phyloP scores from a whole-genome alignment of 805 yeast species.

The Candida xyloterini region DNA sequence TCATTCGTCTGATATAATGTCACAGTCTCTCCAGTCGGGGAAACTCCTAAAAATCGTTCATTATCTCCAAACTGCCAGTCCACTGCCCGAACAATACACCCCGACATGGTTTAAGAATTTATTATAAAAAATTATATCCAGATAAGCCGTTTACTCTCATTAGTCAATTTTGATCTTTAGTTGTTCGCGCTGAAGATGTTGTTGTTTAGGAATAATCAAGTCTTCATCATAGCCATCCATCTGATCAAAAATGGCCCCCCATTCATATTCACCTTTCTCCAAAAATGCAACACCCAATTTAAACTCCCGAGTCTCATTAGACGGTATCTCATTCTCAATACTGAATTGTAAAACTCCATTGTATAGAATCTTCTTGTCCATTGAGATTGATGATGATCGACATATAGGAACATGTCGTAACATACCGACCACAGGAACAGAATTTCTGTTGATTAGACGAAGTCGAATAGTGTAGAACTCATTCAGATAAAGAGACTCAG shows the following conservation, averaged over 20 bases:
- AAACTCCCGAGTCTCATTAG: conserved; percentile 41
- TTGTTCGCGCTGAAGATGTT: conserved; percentile 39
- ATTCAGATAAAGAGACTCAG: conserved; percentile 40
- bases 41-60: conserved; percentile 63
- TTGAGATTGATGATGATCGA: conserved; percentile 26
- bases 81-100: conserved; percentile 54
- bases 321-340: conserved; percentile 38
- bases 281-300: conserved; percentile 60
- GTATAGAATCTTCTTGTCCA: conserved; percentile 59
- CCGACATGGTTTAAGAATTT: conserved; percentile 43
- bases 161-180: conserved; percentile 26
- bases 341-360: conserved; percentile 72
- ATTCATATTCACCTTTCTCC: conserved; percentile 77
- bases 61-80: conserved; percentile 57
- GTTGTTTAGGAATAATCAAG: conserved; percentile 24
- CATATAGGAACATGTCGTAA: conserved; percentile 56
- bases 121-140: no score
- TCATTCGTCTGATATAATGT: conserved; percentile 57
- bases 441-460: conserved; percentile 47
- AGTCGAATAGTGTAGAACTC: conserved; percentile 51
- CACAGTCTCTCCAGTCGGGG: conserved; percentile 80
- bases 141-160: neutral
- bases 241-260: conserved; percentile 65
- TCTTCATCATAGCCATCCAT: conserved; percentile 28
- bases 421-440: conserved; percentile 46